phyloP scores from a whole-genome alignment of 2,329 filamentous ascomycete species.

The Talaromyces sp. region DNA sequence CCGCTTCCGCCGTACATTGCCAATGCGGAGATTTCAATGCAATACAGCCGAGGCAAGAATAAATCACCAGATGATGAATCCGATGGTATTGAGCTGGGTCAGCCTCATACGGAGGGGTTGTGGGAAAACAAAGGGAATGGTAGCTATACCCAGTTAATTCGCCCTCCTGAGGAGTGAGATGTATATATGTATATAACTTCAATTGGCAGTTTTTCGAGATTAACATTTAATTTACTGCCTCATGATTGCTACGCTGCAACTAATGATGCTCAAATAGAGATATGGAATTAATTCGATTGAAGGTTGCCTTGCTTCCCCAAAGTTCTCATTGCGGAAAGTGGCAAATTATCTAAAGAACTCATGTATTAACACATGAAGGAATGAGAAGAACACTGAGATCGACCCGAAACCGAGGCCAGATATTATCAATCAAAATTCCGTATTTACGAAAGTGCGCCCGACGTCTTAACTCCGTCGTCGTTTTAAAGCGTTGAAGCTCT shows the following conservation, averaged over 20 bases:
- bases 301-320: neutral
- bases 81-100: neutral
- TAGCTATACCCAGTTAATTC: neutral
- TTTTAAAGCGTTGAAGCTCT: neutral
- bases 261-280: neutral
- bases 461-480: neutral
- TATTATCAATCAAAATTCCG: neutral
- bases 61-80: neutral
- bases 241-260: neutral
- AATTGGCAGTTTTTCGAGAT: neutral
- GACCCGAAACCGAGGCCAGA: neutral
- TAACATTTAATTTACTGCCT: neutral
- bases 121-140: neutral
- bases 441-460: neutral
- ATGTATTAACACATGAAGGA: no score
- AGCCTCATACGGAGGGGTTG: neutral
- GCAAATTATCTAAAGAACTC: neutral
- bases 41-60: neutral
- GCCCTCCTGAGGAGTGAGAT: neutral
- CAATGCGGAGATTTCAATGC: neutral
- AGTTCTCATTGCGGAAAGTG: neutral
- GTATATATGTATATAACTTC: neutral
- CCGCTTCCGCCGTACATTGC: neutral
- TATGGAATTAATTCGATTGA: neutral
- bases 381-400: neutral